Conservation (phyloP, 2,329 filamentous ascomycete species). For the Orbilia blumenaviensis region DNA sequence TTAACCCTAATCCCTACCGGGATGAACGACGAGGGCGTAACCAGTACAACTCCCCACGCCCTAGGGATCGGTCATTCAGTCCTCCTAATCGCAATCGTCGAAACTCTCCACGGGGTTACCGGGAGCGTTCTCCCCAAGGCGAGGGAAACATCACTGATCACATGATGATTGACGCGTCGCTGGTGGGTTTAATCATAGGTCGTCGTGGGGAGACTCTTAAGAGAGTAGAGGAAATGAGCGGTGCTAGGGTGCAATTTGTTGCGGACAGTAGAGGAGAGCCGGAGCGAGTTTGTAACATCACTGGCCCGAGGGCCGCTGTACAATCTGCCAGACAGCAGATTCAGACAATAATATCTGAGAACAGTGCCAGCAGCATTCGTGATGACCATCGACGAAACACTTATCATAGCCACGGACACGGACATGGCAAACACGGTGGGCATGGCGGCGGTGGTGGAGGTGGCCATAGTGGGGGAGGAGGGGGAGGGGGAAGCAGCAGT, state of each 20-base stretch:
- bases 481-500: slow-evolving; percentile 58
- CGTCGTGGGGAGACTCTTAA: slow-evolving; percentile 88
- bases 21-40: slow-evolving; percentile 75
- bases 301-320: slow-evolving; percentile 75
- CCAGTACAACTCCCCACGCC: slow-evolving; percentile 66
- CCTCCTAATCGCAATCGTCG: slow-evolving; percentile 53
- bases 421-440: slow-evolving; percentile 42
- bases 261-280: slow-evolving; percentile 70
- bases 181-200: slow-evolving; percentile 90
- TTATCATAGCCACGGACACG: slow-evolving; percentile 39
- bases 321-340: slow-evolving; percentile 83
- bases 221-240: slow-evolving; percentile 82
- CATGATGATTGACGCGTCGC: slow-evolving; percentile 83
- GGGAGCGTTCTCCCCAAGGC: slow-evolving; percentile 70
- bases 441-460: slow-evolving; percentile 28
- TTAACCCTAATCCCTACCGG: slow-evolving; percentile 73
- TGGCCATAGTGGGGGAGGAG: slow-evolving; percentile 43
- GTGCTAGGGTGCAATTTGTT: slow-evolving; percentile 86
- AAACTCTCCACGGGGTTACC: slow-evolving; percentile 60
- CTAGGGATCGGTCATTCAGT: slow-evolving; percentile 78
- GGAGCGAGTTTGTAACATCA: slow-evolving; percentile 78
- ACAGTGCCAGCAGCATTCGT: slow-evolving; percentile 48
- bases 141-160: slow-evolving; percentile 79
- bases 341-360: slow-evolving; percentile 83
- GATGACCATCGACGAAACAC: slow-evolving; percentile 46